phyloP scores from a whole-genome alignment of 192 early-diverging fungal genomes.

The Rhizoclosmatium globosum region DNA sequence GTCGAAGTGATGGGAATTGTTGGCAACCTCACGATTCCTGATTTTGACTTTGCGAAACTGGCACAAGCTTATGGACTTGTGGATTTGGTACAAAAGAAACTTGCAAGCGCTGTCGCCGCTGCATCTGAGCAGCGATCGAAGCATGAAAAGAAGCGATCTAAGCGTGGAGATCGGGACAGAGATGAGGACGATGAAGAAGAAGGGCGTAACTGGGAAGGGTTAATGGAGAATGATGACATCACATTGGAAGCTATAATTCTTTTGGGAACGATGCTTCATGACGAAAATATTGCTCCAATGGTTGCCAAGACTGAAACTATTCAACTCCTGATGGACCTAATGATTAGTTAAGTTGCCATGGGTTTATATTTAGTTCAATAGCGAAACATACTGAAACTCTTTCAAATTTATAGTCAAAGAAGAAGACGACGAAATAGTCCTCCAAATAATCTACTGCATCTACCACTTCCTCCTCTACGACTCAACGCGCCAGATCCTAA shows the following conservation, averaged over 20 bases:
- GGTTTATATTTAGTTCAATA: slow-evolving; percentile 23
- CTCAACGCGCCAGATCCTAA: slow-evolving; percentile 45
- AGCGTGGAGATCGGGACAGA: not conserved
- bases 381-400: slow-evolving; percentile 3
- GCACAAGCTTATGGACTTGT: slow-evolving; percentile 56
- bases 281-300: slow-evolving; percentile 59
- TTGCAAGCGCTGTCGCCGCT: slow-evolving; percentile 27
- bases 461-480: slow-evolving; percentile 62
- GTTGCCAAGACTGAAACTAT: slow-evolving; percentile 51
- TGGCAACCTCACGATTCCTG: slow-evolving; percentile 52
- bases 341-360: slow-evolving; percentile 52
- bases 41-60: slow-evolving; percentile 65
- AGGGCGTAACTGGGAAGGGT: slow-evolving; percentile 3
- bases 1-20: slow-evolving; percentile 63
- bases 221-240: slow-evolving; percentile 59
- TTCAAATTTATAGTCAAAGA: slow-evolving; percentile 54
- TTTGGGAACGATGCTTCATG: slow-evolving; percentile 61
- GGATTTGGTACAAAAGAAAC: slow-evolving; percentile 40
- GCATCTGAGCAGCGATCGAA: not conserved
- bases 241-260: slow-evolving; percentile 56
- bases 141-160: not conserved
- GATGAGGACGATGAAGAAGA: slow-evolving; percentile 4
- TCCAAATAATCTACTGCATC: slow-evolving; percentile 66
- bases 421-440: slow-evolving; percentile 70
- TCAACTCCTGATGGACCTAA: slow-evolving; percentile 55